Conservation (phyloP, 2,329 filamentous ascomycete species). For the Cladosporium cucumerinum region DNA sequence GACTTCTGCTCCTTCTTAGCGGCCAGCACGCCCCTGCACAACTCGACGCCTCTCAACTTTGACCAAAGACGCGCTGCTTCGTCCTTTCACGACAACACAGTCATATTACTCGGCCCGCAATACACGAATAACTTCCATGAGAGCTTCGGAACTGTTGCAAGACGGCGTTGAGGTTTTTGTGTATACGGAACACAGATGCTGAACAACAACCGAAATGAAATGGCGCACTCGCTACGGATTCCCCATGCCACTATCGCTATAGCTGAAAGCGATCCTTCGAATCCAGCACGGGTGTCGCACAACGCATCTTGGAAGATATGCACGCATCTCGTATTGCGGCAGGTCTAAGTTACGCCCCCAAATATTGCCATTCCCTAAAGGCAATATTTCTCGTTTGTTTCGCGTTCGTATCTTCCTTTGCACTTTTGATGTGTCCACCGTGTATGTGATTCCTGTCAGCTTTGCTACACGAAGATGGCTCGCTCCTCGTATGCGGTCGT, state of each 20-base stretch:
- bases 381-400: neutral
- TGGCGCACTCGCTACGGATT: neutral
- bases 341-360: neutral
- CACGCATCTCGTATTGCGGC: neutral
- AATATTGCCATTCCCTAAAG: neutral
- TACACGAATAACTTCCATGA: neutral
- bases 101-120: neutral
- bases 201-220: neutral
- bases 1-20: neutral
- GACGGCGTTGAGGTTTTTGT: neutral
- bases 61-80: neutral
- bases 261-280: conserved; percentile 2
- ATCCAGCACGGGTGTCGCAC: neutral
- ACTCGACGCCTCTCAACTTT: neutral
- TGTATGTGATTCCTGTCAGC: neutral
- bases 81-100: neutral
- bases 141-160: neutral
- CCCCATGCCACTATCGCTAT: neutral
- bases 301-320: neutral
- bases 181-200: neutral
- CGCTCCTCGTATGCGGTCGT: neutral
- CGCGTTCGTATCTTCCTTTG: neutral
- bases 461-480: neutral
- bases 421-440: neutral
- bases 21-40: neutral